Conservation (phyloP, 345 rosid species). For the Hibiscus mutabilis region DNA sequence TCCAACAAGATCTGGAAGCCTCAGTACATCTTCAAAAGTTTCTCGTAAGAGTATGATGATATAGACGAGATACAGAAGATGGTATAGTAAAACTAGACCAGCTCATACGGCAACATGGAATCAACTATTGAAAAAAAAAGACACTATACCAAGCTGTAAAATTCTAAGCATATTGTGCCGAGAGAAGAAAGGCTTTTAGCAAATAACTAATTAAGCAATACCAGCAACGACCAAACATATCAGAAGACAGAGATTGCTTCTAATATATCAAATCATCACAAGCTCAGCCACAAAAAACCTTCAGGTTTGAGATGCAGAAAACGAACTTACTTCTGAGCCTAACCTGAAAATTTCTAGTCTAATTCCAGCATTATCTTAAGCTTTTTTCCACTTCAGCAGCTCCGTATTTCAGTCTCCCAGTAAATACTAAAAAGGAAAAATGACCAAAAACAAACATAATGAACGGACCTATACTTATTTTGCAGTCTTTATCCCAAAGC, state of each 20-base stretch:
- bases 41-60: background rate
- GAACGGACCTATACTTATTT: background rate
- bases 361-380: background rate
- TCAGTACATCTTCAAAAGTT: background rate
- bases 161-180: background rate
- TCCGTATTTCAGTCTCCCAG: background rate
- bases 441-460: background rate
- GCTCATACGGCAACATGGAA: background rate
- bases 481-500: background rate
- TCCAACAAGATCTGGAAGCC: conserved; percentile 2
- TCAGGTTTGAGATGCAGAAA: background rate
- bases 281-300: background rate
- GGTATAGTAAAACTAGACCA: background rate
- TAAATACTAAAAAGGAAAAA: background rate
- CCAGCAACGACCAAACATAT: background rate
- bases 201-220: background rate
- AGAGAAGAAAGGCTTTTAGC: background rate
- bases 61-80: background rate
- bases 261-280: background rate
- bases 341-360: background rate
- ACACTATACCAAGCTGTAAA: background rate
- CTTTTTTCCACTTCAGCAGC: conserved; percentile 10
- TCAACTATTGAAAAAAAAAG: background rate
- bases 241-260: conserved; percentile 3
- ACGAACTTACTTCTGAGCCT: background rate